These are phyloP conservation scores for Yarrowia sp. DNA, from an alignment of 805 yeast species.

Conservation along the genomic window DNA sequence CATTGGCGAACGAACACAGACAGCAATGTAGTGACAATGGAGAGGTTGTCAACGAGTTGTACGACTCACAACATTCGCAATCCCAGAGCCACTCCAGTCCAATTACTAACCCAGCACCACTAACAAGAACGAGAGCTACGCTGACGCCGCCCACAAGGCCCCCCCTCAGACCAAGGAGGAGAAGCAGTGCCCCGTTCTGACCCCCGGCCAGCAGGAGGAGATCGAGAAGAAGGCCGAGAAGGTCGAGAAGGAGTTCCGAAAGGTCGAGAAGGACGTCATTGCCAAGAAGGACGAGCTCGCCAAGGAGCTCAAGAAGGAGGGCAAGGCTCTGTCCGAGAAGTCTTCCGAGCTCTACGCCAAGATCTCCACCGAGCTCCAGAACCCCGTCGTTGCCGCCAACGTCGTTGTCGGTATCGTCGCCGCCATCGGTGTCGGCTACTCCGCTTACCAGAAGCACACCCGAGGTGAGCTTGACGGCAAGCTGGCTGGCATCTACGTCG, in stretches of 20 bases:
- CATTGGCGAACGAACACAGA: neutral
- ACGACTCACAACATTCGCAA: no score
- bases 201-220: conserved; percentile 36
- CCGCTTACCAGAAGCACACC: conserved; percentile 38
- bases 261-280: conserved; percentile 47
- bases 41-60: no score
- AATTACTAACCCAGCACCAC: conserved; percentile 14
- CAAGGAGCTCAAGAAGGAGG: conserved; percentile 45
- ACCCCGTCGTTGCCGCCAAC: conserved; percentile 44
- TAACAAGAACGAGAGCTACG: conserved; percentile 38
- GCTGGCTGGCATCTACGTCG: conserved; percentile 37
- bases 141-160: conserved; percentile 39
- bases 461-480: conserved; percentile 37
- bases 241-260: conserved; percentile 37
- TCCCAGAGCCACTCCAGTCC: neutral
- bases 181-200: conserved; percentile 26
- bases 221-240: conserved; percentile 35
- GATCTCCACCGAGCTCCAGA: conserved; percentile 41
- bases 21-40: neutral
- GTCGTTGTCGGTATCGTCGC: conserved; percentile 41
- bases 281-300: conserved; percentile 46
- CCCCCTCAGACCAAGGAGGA: conserved; percentile 36
- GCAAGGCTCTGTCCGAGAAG: conserved; percentile 41
- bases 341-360: conserved; percentile 28
- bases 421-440: conserved; percentile 39